Conservation (phyloP, 768 basidiomycete species). For the Ramaria sp. region DNA sequence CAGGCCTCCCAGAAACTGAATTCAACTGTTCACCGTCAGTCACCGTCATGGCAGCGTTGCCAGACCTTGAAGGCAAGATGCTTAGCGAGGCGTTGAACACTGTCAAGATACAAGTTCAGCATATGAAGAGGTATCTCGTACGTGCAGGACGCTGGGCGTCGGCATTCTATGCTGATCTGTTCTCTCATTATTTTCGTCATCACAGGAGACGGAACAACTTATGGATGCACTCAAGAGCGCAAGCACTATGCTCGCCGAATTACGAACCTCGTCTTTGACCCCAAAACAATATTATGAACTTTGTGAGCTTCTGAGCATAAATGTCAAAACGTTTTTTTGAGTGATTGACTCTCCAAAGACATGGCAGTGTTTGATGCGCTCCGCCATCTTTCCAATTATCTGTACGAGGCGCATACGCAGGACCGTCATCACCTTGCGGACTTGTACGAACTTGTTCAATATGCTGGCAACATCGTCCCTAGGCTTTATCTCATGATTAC, state of each 20-base stretch:
- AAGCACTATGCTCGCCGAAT: conserved; percentile 93
- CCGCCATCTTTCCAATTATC: conserved; percentile 88
- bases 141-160: conserved; percentile 19
- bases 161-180: conserved; percentile 9
- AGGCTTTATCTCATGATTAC: conserved; percentile 98
- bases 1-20: neutral
- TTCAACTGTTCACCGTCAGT: neutral
- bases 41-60: conserved; percentile 23
- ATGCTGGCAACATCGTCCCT: conserved; percentile 92
- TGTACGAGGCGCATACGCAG: conserved; percentile 90
- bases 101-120: conserved; percentile 84
- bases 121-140: conserved; percentile 91
- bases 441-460: conserved; percentile 99
- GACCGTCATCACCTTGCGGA: conserved; percentile 94
- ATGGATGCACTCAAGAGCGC: conserved; percentile 99
- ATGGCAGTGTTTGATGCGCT: conserved; percentile 99
- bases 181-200: neutral
- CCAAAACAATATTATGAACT: conserved; percentile 99
- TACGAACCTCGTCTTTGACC: conserved; percentile 84
- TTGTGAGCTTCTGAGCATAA: conserved; percentile 38
- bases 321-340: neutral
- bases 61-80: conserved; percentile 62
- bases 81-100: conserved; percentile 77
- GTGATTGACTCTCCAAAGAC: conserved; percentile 34
- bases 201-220: conserved; percentile 84